Percentiles rank a stretch among this genome's conserved stretches.
Evolutionary conservation across 768 basidiomycete genomes (phyloP).

Genomic region (Chalciporus sphaerocephalus): DNA sequence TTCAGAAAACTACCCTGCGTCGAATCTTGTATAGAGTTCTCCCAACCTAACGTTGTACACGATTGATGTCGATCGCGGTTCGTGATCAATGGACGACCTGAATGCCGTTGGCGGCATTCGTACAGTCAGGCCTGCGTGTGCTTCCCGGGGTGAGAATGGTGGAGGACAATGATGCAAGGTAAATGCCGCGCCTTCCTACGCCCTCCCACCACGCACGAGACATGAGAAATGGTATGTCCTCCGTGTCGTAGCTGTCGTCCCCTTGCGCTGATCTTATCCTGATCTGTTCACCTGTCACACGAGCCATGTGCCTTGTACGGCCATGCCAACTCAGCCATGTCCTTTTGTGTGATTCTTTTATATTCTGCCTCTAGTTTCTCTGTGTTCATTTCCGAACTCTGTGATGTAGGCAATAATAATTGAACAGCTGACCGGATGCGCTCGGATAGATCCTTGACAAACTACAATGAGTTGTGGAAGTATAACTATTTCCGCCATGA

Average conservation of each 20-base stretch:
- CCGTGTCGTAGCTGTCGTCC: background rate
- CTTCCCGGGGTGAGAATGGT: conserved; percentile 7
- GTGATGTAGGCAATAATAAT: conserved; percentile 6
- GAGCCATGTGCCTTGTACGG: background rate
- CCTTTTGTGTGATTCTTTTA: conserved; percentile 13
- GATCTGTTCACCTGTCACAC: conserved; percentile 14
- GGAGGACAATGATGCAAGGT: conserved; percentile 5
- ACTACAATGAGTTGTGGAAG: background rate
- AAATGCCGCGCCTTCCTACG: conserved; percentile 24
- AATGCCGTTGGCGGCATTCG: conserved; percentile 4
- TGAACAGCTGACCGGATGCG: conserved; percentile 6
- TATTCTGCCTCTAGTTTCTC: conserved; percentile 4
- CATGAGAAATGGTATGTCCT: conserved; percentile 11
- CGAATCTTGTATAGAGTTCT: background rate
- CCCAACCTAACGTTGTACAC: too few relatives aligned
- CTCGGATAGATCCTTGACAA: too few relatives aligned
- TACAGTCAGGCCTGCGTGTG: conserved; percentile 3
- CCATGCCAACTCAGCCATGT: background rate
- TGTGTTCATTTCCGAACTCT: conserved; percentile 23
- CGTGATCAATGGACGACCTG: conserved; percentile 24
- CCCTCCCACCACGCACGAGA: conserved; percentile 14
- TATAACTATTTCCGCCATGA: background rate
- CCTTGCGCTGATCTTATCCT: conserved; percentile 11
- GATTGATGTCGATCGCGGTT: conserved; percentile 36
- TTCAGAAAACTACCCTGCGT: background rate